Base-by-base conservation (phyloP, 2,329 filamentous ascomycete species). In the Arthrobotrys entomopaga region DNA sequence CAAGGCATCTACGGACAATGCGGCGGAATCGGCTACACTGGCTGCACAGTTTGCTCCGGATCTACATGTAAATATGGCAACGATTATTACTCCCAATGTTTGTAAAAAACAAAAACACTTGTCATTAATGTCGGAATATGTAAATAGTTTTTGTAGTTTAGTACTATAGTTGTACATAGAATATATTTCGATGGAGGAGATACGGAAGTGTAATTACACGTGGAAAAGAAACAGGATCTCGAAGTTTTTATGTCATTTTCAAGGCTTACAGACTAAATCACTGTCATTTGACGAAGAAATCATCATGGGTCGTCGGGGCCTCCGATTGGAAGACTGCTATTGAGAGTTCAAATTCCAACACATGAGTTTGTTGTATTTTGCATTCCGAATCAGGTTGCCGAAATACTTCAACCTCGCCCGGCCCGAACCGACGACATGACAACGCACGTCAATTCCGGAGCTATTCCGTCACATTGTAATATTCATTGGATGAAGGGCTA, bases 1-100 rank as follows among this genome's bases (percentile, higher is more conserved):
- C 42, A 40, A 15, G 3, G 56, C 7, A 22, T 74, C n/a, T 74
- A 63, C 15, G 57, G 13, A 2, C 70, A 65, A 79, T 79, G 80
- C 61, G 79, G 79, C 61, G 80, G 80, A 8, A 61, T 65, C 19
- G 75, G 77, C 20, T 76, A 65, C 49, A 66, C 66, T 53, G 77
- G 77, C 1, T 64, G 65, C 15, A 79, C 77, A 4, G 61, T 56
- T 20, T 79, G 77, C 63, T 65, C 76, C 16, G 74, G 76, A 11
- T 71, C 66, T 19, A 64, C 69, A 46, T 79, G 78, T 58, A 66
- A 46, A 8, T 67, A 75, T n/a, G 49, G 50, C 54, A 78, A 78
- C 53, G 56, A 72, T 7, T 79, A 75, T 43, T 78, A 79, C 50
- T 77, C 76, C 19, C 78, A 79, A 66, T 80, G 79, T 53, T 59